phyloP scores from a whole-genome alignment of 106 monocot species.

The Xerophyta viscosa region DNA sequence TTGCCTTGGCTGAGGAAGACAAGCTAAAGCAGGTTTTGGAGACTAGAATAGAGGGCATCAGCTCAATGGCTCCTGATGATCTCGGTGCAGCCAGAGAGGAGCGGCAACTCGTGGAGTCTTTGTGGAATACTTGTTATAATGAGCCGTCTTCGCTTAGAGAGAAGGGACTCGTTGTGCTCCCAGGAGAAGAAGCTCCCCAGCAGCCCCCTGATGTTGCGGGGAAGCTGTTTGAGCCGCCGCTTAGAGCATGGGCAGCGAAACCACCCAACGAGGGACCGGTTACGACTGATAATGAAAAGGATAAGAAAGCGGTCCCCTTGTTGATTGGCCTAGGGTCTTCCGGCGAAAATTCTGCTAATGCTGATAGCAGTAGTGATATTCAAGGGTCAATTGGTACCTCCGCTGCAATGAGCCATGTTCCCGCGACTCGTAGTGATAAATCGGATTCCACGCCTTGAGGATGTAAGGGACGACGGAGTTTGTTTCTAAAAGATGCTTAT shows the following conservation, averaged over 20 bases:
- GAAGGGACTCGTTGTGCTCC: constrained; percentile 70
- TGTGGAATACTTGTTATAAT: constrained; percentile 59
- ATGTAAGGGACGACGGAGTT: too few relatives aligned
- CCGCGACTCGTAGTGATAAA: not conserved
- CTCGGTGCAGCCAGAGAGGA: constrained; percentile 61
- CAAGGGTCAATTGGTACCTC: not conserved
- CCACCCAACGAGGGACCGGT: not conserved
- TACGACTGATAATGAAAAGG: not conserved
- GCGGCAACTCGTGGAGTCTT: constrained; percentile 58
- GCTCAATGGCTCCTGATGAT: constrained; percentile 51
- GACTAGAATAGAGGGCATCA: constrained; percentile 42
- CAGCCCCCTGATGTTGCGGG: constrained; percentile 51
- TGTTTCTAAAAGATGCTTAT: too few relatives aligned
- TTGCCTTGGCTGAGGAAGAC: constrained; percentile 23
- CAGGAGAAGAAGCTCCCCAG: constrained; percentile 43
- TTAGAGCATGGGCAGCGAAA: constrained; percentile 35
- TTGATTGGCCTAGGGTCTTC: constrained; percentile 22
- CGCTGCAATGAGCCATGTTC: not conserved
- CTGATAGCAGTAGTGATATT: not conserved
- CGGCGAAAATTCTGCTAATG: not conserved
- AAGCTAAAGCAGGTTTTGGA: constrained; percentile 52
- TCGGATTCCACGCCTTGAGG: not conserved
- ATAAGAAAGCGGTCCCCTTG: constrained; percentile 20
- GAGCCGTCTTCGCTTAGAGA: constrained; percentile 63
- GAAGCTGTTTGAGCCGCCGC: constrained; percentile 44